Evolutionary conservation across 441 rosid genomes (phyloP), one percentile per base, ranked within the genome.

Genomic region (Dalechampia spathulata): DNA sequence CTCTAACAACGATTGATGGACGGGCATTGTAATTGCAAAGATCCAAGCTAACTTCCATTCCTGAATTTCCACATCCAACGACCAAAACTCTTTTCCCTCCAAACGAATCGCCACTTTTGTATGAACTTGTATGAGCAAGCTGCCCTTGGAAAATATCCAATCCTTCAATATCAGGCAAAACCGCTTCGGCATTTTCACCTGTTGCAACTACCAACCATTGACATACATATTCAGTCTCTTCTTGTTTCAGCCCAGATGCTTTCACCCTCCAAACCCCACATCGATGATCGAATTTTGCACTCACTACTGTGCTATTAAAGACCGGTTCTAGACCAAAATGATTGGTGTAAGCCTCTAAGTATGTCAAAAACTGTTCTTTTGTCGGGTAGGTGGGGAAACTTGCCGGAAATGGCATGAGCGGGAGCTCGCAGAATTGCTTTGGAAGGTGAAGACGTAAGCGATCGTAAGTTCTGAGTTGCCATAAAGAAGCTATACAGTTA

Each of bases 51-150:
- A 89, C 83, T 60, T 89, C 96, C 96, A 89, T 89, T 37, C 96
- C 96, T 0, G 95, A 89, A 72, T 89, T 89, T 17, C 95, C 96
- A 70, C 95, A 89, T 1, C 96, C 96, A 53, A 89, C 85, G 0
- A 86, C 96, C 75, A 89, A 76, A 50, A 84, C 92, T 26, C 52
- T 70, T 71, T 79, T 76, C 39, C 68, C 79, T 8, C 61, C 37
- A 57, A 80, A 80, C 55, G 52, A n/a, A 20, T 85, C 79, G 0
- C 96, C 95, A 1, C 72, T 75, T 61, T 68, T 83, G 46, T 89
- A 86, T 0, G 69, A 59, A 53, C 88, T 78, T 0, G 97, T 77
- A 55, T 86, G 95, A 19, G 79, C 20, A 40, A 82, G 52, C 7
- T 68, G 70, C 6, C 96, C 96, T n/a, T 22, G 28, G 40, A 89